Percentiles rank a stretch among this genome's conserved stretches.
phyloP scores from a whole-genome alignment of 805 yeast genomes.

The Barnettozyma wickerhamii region DNA sequence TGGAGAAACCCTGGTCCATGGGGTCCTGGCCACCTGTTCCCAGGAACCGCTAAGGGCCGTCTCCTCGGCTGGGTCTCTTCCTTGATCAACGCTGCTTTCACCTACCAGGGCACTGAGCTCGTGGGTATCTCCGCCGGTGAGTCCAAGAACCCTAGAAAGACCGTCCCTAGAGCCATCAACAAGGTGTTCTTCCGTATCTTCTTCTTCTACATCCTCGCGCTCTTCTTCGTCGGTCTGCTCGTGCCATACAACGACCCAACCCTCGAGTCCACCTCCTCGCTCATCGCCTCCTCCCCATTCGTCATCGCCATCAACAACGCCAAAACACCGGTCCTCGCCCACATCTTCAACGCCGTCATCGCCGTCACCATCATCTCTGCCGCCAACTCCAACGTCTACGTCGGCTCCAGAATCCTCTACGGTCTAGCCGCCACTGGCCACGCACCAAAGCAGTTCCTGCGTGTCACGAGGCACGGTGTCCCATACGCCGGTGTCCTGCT shows the following conservation, averaged over 20 bases:
- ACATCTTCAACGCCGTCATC: conserved; percentile 70
- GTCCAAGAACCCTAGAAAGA: conserved; percentile 50
- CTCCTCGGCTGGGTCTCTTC: conserved; percentile 71
- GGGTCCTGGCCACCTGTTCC: conserved; percentile 58
- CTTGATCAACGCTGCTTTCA: conserved; percentile 68
- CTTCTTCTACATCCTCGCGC: conserved; percentile 59
- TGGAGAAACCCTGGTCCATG: conserved; percentile 80
- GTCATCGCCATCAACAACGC: conserved; percentile 65
- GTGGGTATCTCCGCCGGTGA: conserved; percentile 77
- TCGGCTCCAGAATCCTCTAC: conserved; percentile 65
- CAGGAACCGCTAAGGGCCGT: conserved; percentile 47
- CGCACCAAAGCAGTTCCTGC: conserved; percentile 52
- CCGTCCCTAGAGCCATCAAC: conserved; percentile 59
- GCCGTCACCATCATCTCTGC: conserved; percentile 66
- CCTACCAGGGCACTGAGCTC: conserved; percentile 76
- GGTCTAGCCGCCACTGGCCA: conserved; percentile 55
- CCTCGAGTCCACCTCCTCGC: conserved; percentile 33
- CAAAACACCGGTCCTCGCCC: conserved; percentile 62
- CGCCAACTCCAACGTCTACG: conserved; percentile 70
- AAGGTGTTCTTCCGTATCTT: conserved; percentile 64
- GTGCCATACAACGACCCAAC: conserved; percentile 62
- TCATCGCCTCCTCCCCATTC: conserved; percentile 62
- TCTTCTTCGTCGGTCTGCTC: conserved; percentile 65
- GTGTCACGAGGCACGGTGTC: conserved; percentile 53
- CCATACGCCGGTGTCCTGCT: conserved; percentile 54